Evolutionary conservation across 768 basidiomycete genomes (phyloP).

Genomic region (Pluteus cervinus): DNA sequence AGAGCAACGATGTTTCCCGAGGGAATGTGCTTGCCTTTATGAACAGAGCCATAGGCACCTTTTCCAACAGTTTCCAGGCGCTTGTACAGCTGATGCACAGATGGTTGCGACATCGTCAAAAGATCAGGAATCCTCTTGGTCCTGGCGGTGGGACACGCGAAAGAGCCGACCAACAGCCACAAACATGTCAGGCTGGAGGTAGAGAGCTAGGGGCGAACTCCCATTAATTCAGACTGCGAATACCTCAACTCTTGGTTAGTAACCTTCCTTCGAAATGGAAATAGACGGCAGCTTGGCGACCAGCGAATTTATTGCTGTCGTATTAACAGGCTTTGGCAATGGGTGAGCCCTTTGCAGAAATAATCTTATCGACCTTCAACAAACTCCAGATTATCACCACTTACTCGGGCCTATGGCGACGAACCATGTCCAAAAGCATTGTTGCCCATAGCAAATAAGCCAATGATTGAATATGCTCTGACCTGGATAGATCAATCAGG

Average conservation of each 20-base stretch:
- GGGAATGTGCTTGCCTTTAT: constrained; percentile 80
- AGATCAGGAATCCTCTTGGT: constrained; percentile 1
- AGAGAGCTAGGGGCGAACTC: too few species aligned
- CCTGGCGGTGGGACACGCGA: neutral
- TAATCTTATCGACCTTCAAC: constrained; percentile 4
- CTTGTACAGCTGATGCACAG: constrained; percentile 75
- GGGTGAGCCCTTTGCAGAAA: constrained; percentile 44
- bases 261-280: too few species aligned
- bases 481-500: constrained; percentile 86
- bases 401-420: constrained; percentile 75
- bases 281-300: constrained; percentile 51
- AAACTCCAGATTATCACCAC: constrained; percentile 53
- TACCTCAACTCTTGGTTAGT: too few species aligned
- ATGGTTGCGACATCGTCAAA: constrained; percentile 37
- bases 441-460: constrained; percentile 81
- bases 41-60: constrained; percentile 94
- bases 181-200: too few species aligned
- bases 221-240: too few species aligned
- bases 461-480: constrained; percentile 79
- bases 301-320: constrained; percentile 81
- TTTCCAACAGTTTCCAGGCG: constrained; percentile 92
- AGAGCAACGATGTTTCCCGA: constrained; percentile 89
- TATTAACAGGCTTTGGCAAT: constrained; percentile 90
- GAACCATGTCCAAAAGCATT: constrained; percentile 83
- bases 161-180: too few species aligned